Base-by-base conservation (phyloP, 1,284 basidiomycete genomes). In the Xanthoconium separans region DNA sequence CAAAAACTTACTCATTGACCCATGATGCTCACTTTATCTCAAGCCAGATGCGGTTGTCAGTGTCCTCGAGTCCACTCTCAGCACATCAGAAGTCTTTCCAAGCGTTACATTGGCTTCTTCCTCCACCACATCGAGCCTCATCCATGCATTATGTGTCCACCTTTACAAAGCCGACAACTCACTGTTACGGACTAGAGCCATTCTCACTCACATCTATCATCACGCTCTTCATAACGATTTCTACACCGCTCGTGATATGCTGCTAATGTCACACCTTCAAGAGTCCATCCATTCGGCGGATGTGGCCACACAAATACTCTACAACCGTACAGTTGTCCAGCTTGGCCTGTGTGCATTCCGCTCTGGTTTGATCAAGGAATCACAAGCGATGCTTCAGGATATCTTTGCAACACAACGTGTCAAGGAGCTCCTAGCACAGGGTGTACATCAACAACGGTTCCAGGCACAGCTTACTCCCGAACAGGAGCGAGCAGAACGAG, bases 211-310 rank as follows among this genome's bases (percentile, higher is more conserved):
- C 72, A 95, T 99, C 70, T 99, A 95, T 74, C 94, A 97, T 74
- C 89, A 96, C 70, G 96, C 95, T 27, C 82, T 98, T 33, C 93
- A 97, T 74, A 97, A 96, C 67, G 91, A 98, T 70, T 99, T 95
- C 79, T 85, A 98, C 78, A 93, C 92, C 42, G 93, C 97, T 9
- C 92, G 97, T 39, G 97, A 99, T 76, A 95, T 99, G 90, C 79
- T 99, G 48, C 79, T 99, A 61, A 99, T 99, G 97, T 98, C 94
- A 13, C 97, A 99, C 73, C 81, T 99, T 45, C 96, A 99, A 73
- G 96, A 98, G 72, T 91, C 93, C 2, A 91, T 99, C 64, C 88
- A 93, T 69, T 91, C 93, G 42, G 94, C 96, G 58, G 97, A 99
- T 67, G 95, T 98, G 51, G 88, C 89, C 22, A 99, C 97, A 0